These are phyloP conservation scores for Magnolia sinica DNA, from an alignment of 164 flowering plant species.

Conservation along the genomic window DNA sequence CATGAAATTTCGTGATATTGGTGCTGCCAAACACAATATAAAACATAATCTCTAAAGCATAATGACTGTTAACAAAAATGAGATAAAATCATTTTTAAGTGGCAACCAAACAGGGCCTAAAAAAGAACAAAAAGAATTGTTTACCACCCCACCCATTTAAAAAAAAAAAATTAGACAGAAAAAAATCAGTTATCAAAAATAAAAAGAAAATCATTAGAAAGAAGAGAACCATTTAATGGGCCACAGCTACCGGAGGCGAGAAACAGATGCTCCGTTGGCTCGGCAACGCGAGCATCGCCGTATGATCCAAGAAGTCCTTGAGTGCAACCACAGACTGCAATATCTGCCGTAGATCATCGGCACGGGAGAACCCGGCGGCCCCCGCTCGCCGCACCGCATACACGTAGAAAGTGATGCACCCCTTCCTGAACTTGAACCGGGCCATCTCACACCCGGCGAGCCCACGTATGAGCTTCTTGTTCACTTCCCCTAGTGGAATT, in stretches of 20 bases:
- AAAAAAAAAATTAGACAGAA: not conserved
- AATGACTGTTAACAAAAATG: too few relatives aligned
- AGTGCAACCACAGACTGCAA: constrained; percentile 70
- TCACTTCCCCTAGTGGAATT: constrained; percentile 87
- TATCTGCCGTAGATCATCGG: constrained; percentile 63
- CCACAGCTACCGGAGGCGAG: constrained; percentile 48
- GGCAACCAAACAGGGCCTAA: not conserved
- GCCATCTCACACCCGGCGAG: constrained; percentile 73
- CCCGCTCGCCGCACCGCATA: constrained; percentile 66
- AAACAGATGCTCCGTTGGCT: constrained; percentile 53
- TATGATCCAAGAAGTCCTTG: constrained; percentile 91
- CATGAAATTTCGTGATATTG: not conserved
- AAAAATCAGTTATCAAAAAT: not conserved
- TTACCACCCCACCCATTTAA: not conserved
- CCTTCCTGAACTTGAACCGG: constrained; percentile 88
- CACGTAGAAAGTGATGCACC: constrained; percentile 84
- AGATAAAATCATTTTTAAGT: too few relatives aligned
- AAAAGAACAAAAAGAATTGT: not conserved
- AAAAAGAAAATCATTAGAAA: not conserved
- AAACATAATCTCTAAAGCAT: not conserved
- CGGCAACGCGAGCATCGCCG: constrained; percentile 94
- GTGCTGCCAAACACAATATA: not conserved
- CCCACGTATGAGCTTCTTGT: constrained; percentile 60
- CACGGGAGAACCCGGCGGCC: constrained; percentile 47
- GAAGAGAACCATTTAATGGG: constrained; percentile 28